Conservation (phyloP, 2,329 filamentous ascomycete genomes). For the Penicillium concentricum region DNA sequence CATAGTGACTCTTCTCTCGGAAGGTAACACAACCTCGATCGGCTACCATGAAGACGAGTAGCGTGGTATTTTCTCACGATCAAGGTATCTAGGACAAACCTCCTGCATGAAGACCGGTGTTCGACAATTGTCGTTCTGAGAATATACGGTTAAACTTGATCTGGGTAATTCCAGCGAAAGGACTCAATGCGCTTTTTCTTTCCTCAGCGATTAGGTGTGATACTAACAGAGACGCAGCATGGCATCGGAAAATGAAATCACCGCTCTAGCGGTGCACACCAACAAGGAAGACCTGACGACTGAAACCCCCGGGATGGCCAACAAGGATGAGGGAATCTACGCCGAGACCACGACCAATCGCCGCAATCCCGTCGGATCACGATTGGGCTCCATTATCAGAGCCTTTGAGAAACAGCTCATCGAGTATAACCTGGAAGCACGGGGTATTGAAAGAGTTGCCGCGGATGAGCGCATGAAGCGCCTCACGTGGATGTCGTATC, state of each 20-base stretch:
- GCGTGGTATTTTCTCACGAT: slow-evolving; percentile 40
- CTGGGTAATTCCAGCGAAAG: slow-evolving; percentile 49
- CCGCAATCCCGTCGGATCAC: slow-evolving; percentile 22
- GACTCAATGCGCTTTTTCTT: slow-evolving; percentile 39
- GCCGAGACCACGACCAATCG: slow-evolving; percentile 10
- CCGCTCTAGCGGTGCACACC: slow-evolving; percentile 27
- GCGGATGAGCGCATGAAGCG: slow-evolving; percentile 55
- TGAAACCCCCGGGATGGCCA: slow-evolving; percentile 13
- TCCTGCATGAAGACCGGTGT: slow-evolving; percentile 46
- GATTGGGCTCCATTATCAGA: slow-evolving; percentile 31
- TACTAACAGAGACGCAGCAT: slow-evolving; percentile 34
- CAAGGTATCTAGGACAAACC: slow-evolving; percentile 42
- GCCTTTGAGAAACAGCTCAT: slow-evolving; percentile 42
- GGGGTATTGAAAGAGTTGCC: slow-evolving; percentile 60
- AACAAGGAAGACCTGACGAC: slow-evolving; percentile 22
- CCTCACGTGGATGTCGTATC: slow-evolving; percentile 52
- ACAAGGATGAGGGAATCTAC: slow-evolving; percentile 19
- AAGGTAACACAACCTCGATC: slow-evolving; percentile 20
- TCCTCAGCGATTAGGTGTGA: not conserved
- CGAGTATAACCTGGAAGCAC: slow-evolving; percentile 54
- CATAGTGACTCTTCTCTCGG: not conserved
- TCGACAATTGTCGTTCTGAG: slow-evolving; percentile 42
- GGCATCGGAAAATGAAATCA: slow-evolving; percentile 29
- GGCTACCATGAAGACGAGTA: slow-evolving; percentile 42
- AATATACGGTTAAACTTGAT: slow-evolving; percentile 48